Evolutionary conservation across 2,329 filamentous ascomycete genomes (phyloP), one percentile per base, ranked within the genome.

Genomic region (Colletotrichum sp.): DNA sequence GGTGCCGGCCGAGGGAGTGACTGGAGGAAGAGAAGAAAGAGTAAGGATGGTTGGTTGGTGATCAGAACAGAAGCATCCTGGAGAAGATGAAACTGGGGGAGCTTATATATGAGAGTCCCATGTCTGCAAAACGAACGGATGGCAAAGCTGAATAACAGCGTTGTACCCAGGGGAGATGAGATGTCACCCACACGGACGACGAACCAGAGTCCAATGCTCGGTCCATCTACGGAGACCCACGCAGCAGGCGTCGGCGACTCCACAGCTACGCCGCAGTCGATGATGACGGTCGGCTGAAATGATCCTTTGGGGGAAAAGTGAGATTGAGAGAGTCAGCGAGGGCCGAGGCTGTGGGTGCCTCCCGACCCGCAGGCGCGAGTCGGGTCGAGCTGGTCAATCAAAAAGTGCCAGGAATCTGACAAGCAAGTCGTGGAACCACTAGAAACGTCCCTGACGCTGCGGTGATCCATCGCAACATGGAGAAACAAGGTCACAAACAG

Each of bases 1-100:
- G 70, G 70, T 28, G 64, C 74, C 71, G 66, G 71, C 74, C 74
- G 74, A 76, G 74, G 52, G 65, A 77, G 43, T 72, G 72, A 65
- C 26, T 60, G 68, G 24, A 65, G 28, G 26, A 58, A 55, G 60
- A 60, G 36, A 61, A 66, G 48, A 26, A 43, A 28, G 24, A 73
- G 55, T 52, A 52, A 52, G 43, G n/a, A 52, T 52, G 16, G 55
- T 21, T 70, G 65, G 12, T 80, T 82, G 72, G 55, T 70, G 66
- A 68, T 68, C 62, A 52, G 26, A 30, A 24, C 26, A 36, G 30
- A 24, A 12, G 15, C 18, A 34, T 32, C 58, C 43, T 6, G 21
- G 58, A 60, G 26, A 38, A 43, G 65, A 61, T n/a, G 43, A 34
- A 52, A 36, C 64, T 38, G 58, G 70, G 73, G 61, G 70, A 62